Conservation (phyloP, 2,329 filamentous ascomycete genomes). For the Chaetomium strumarium region DNA sequence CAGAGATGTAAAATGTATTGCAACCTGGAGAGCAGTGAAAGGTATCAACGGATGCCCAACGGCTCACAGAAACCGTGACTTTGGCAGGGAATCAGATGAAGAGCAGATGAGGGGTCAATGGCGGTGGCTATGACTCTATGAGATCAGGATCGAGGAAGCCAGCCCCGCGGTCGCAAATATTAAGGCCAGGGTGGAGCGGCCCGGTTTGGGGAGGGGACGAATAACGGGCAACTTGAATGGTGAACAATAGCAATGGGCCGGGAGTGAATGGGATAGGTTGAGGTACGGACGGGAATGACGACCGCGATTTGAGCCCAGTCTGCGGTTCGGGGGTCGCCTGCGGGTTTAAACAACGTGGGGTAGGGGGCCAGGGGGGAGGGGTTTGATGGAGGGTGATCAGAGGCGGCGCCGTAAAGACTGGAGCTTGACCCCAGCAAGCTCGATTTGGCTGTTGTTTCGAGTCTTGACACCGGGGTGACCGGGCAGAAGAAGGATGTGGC, state of each 20-base stretch:
- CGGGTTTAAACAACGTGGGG: conserved; percentile 14
- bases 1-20: too few relatives aligned
- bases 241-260: not conserved
- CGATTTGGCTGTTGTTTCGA: not conserved
- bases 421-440: not conserved
- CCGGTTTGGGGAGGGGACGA: not conserved
- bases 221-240: too few relatives aligned
- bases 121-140: too few relatives aligned
- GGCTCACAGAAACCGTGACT: too few relatives aligned
- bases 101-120: conserved; percentile 3
- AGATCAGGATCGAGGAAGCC: conserved; percentile 13
- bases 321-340: conserved; percentile 11
- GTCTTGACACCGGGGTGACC: not conserved
- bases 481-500: conserved; percentile 1
- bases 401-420: not conserved
- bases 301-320: not conserved
- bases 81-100: not conserved
- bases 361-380: conserved; percentile 3
- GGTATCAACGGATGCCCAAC: too few relatives aligned
- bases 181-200: conserved; percentile 12
- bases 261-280: not conserved
- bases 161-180: conserved; percentile 9
- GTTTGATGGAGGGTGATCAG: conserved; percentile 10
- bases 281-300: too few relatives aligned
- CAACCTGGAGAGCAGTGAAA: too few relatives aligned